Conservation (phyloP, 108 stramenopile genomes). For the Epithemia pelagica region DNA sequence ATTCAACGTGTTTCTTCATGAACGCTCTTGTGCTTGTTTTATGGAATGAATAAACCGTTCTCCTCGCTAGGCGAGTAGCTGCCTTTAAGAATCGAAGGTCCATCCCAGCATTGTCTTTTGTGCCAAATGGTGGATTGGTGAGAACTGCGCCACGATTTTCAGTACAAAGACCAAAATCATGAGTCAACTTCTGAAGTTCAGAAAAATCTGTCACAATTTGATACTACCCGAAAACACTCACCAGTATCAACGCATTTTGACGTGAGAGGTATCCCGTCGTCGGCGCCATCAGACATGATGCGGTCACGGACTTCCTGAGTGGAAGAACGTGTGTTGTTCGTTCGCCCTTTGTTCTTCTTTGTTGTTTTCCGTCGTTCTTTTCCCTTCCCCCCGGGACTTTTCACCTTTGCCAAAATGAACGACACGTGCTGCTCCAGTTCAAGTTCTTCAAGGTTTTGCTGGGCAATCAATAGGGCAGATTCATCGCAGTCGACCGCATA, state of each 20-base stretch:
- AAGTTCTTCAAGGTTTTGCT: conserved; percentile 41
- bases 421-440: conserved; percentile 16
- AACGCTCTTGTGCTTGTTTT: conserved; percentile 87
- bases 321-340: not conserved
- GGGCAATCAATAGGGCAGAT: conserved; percentile 66
- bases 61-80: conserved; percentile 55
- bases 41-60: conserved; percentile 89
- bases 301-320: not conserved
- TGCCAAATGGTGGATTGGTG: conserved; percentile 88
- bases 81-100: conserved; percentile 71
- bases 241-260: conserved; percentile 41
- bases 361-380: not conserved
- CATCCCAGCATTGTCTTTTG: conserved; percentile 85
- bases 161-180: too few relatives aligned
- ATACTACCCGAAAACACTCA: too few relatives aligned
- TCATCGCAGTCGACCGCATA: conserved; percentile 79
- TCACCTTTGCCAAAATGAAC: conserved; percentile 44
- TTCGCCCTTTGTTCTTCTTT: not conserved
- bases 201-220: too few relatives aligned
- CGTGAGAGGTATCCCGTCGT: conserved; percentile 3
- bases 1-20: conserved; percentile 44
- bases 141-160: too few relatives aligned
- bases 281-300: not conserved
- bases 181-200: too few relatives aligned
- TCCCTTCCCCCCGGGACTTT: not conserved